Base-by-base conservation (phyloP, 2,329 filamentous ascomycete genomes). In the Hypoxylon sp. region DNA sequence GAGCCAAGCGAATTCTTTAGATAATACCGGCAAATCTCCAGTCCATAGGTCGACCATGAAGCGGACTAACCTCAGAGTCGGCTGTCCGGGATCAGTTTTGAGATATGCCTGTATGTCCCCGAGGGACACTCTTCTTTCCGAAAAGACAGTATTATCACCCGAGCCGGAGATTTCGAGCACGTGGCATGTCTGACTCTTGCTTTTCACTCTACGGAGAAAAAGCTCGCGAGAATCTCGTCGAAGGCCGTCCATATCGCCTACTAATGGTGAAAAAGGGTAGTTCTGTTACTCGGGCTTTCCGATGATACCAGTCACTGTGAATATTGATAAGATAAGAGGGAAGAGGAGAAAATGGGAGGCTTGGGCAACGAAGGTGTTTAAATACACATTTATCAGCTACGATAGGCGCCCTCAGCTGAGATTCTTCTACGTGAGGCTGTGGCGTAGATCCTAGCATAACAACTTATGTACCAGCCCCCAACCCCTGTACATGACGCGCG, bases 91-190 rank as follows among this genome's bases (percentile, higher is more conserved):
- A 13, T 50, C 11, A 5, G 11, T 2, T 64, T 8, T 31, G 10
- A 66, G 55, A 40, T 53, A 61, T 6, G 6, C 3, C 11, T 25
- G 27, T 17, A 63, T 37, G 14, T 66, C 25, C 13, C 51, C 10
- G 14, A 48, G 44, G 1, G 10, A 14, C 20, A 66, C 50, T 7
- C 11, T 22, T 31, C 7, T 53, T 27, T 66, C 51, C 22, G 37
- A 63, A 35, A 33, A 7, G 27, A 48, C 10, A 25, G 46, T 35
- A 6, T 44, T 31, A 14, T 14, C 31, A 4, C 30, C 55, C 7
- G 55, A 54, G 8, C 50, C 46, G 3, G n/a, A 31, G 11, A 69
- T 64, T 31, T 69, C 67, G 30, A 42, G 14, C 14, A 58, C 50
- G 2, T 53, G 6, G 20, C 51, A 69, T 27, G 57, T 22, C 10